Base-by-base conservation (phyloP, 257 asterid genomes). In the Solanum peruvianum region DNA sequence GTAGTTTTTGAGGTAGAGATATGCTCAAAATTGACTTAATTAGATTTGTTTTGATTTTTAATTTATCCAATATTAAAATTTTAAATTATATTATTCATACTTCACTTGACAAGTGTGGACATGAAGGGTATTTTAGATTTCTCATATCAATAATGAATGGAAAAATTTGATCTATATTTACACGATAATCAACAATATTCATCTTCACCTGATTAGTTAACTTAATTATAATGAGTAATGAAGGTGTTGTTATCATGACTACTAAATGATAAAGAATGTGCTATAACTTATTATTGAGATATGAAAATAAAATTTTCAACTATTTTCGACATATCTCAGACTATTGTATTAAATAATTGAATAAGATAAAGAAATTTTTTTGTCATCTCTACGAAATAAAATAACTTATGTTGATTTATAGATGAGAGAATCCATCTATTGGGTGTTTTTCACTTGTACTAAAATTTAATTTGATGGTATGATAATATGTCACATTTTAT, bases 101-200 rank as follows among this genome's bases (percentile, higher is more conserved):
- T 62, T 4, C 29, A 62, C 14, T n/a, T 4, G 31, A 2, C 15
- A 10, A 2, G 35, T 8, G 6, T 69, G 23, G 9, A 12, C 3
- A 6, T 3, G 76, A 0, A 4, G 0, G 0, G 2, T 13, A 35
- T 29, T 25, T 69, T 69, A 29, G 75, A 69, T 29, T 69, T 11
- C 6, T 1, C 75, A 69, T 66, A 69, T 66, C 8, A 2, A 11
- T 66, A 13, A 4, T 12, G 35, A 29, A 6, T 6, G 5, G 11
- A 69, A 21, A 67, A 8, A 69, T 0, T 14, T 29, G 0, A 16
- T 29, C 41, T 69, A 29, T 69, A 29, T 5, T 15, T 14, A 13
- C 0, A 29, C 0, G 3, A 3, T 29, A 0, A 7, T 29, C 6
- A 15, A 13, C 0, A 69, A 29, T 69, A 6, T 3, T 29, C 4